Evolutionary conservation across 371 early-diverging fungal genomes (phyloP).

Genomic region (Rhizomucor miehei): DNA sequence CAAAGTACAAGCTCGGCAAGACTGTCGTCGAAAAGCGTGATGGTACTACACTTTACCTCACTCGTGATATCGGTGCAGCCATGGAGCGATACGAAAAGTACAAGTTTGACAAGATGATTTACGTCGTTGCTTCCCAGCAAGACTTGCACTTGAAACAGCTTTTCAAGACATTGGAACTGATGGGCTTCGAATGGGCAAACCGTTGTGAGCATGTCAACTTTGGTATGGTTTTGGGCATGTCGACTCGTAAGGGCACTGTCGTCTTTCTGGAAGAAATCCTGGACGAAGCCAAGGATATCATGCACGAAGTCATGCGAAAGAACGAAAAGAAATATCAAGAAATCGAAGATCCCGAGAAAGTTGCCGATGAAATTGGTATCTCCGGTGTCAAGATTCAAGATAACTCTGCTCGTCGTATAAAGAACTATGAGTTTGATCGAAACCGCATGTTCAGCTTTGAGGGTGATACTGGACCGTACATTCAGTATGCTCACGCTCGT

Average conservation of each 20-base stretch:
- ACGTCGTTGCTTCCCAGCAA: constrained; percentile 97
- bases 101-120: constrained; percentile 94
- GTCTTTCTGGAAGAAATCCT: constrained; percentile 99
- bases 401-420: constrained; percentile 92
- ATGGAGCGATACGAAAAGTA: constrained; percentile 89
- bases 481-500: constrained; percentile 98
- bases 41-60: constrained; percentile 96
- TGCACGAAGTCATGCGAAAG: constrained; percentile 93
- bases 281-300: constrained; percentile 84
- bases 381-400: constrained; percentile 97
- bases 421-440: constrained; percentile 98
- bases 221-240: constrained; percentile 98
- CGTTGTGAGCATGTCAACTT: constrained; percentile 93
- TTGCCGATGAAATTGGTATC: constrained; percentile 80
- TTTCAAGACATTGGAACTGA: constrained; percentile 87
- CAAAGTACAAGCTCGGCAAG: constrained; percentile 78
- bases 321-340: constrained; percentile 86
- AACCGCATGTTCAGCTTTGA: constrained; percentile 95
- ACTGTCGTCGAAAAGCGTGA: constrained; percentile 94
- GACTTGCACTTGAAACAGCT: constrained; percentile 96
- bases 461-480: constrained; percentile 99
- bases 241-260: constrained; percentile 97
- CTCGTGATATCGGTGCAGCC: constrained; percentile 99
- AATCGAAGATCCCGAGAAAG: constrained; percentile 79
- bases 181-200: constrained; percentile 66